Evolutionary conservation across 192 early-diverging fungal genomes (phyloP), one percentile per base, ranked within the genome.

Genomic region (Pilaira anomala): DNA sequence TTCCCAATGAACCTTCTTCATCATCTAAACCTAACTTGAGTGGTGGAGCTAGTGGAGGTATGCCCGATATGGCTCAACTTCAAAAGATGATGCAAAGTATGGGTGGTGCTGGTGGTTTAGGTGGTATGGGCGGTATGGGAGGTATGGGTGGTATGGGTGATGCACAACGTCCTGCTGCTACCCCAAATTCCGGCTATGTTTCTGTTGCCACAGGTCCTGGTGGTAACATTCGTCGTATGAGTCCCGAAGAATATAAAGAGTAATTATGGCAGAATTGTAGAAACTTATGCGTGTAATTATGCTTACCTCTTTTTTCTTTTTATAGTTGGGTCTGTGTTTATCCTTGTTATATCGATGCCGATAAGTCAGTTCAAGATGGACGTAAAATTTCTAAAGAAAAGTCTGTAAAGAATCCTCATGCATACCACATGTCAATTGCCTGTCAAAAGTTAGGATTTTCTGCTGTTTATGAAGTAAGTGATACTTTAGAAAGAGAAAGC

Each of bases 251-350:
- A 16, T 69, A 75, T 44, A 69, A 70, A 60, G 48, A 62, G 73
- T 70, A 70, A 60, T n/a, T n/a, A n/a, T n/a, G n/a, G n/a, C n/a
- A n/a, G n/a, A n/a, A n/a, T n/a, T n/a, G n/a, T n/a, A n/a, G 65
- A 24, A 42, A 18, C 22, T 8, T 36, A 9, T 21, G 22, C 11
- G 13, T n/a, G n/a, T n/a, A n/a, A n/a, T n/a, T n/a, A n/a, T 44
- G 26, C 14, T 36, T 49, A 18, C 51, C n/a, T 26, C 2, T 49
- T 55, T 63, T 7, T 44, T 29, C 4, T 53, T 70, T 58, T 9
- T 42, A 19, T 62, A 84, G 82, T 46, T 90, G 88, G 88, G 71
- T 90, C 45, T 87, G 85, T 54, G 65, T 90, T 2, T 90, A 90
- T 68, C 88, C 88, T 25, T 75, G 80, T 29, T 90, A 90, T 48